Percentiles rank a stretch among this genome's conserved stretches.
Evolutionary conservation across 768 basidiomycete species (phyloP).

Genomic region (Lentinula guzmanii): DNA sequence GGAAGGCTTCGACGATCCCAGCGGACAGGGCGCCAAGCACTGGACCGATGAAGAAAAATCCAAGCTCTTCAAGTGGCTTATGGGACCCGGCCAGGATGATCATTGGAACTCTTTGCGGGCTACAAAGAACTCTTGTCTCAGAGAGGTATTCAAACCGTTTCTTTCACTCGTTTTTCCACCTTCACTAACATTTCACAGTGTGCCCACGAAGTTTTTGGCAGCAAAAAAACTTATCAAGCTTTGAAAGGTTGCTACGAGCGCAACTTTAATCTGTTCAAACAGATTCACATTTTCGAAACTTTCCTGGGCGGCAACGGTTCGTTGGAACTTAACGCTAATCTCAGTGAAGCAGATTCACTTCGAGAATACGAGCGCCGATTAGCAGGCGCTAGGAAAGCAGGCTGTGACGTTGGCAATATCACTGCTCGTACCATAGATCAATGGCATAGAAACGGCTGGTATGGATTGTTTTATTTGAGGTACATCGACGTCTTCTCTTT

Average conservation of each 20-base stretch:
- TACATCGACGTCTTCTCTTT: background rate
- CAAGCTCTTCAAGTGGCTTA: slow-evolving; percentile 72
- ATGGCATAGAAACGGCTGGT: slow-evolving; percentile 78
- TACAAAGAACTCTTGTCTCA: slow-evolving; percentile 77
- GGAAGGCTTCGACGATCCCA: slow-evolving; percentile 39
- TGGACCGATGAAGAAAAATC: slow-evolving; percentile 85
- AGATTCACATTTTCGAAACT: slow-evolving; percentile 68
- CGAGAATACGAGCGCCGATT: slow-evolving; percentile 71
- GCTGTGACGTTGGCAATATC: slow-evolving; percentile 69
- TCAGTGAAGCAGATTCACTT: slow-evolving; percentile 58
- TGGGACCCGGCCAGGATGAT: slow-evolving; percentile 64
- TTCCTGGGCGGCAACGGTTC: slow-evolving; percentile 34
- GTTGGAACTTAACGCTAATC: slow-evolving; percentile 27
- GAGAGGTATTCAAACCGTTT: slow-evolving; percentile 44
- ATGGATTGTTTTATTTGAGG: slow-evolving; percentile 57
- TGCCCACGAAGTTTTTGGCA: slow-evolving; percentile 61
- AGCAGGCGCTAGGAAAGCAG: slow-evolving; percentile 55
- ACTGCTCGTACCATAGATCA: slow-evolving; percentile 71
- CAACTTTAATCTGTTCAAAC: slow-evolving; percentile 80
- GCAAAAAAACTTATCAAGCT: slow-evolving; percentile 78
- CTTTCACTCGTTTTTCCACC: background rate
- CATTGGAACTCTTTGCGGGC: slow-evolving; percentile 75
- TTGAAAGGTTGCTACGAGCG: slow-evolving; percentile 83
- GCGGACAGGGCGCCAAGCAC: slow-evolving; percentile 67
- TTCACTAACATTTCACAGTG: slow-evolving; percentile 38